Base-by-base conservation (phyloP, 139 green algal species). In the Trebouxia sp. region DNA sequence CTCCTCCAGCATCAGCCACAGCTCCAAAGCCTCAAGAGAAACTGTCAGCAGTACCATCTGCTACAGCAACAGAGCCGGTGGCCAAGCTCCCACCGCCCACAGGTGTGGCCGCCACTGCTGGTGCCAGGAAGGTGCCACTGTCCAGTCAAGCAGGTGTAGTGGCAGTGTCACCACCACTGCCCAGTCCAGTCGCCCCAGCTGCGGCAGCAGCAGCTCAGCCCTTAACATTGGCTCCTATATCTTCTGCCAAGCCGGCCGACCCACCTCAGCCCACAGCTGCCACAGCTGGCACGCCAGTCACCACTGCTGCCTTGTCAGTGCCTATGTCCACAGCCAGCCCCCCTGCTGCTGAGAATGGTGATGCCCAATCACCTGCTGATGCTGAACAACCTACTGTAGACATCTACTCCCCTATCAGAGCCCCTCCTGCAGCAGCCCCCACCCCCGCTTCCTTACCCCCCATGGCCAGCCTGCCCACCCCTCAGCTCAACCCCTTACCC, bases 401-500 rank as follows among this genome's bases (percentile, higher is more conserved):
- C 15, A 72, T 72, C 5, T 72, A 72, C 35, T 72, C 62, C 0
- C 62, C 62, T 43, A 72, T 72, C 35, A 72, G 62, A 26, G 42
- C 62, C 35, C 62, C 62, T 9, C 62, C 62, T 30, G 32, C 62
- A 24, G 15, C 62, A 24, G n/a, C 62, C 32, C 62, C 24, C 11
- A 9, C 32, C 11, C 0, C 3, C 11, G 15, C 62, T 35, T 72
- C 62, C 37, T 10, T 72, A n/a, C 62, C 62, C 35, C 11, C 35
- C 15, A 32, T 30, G 32, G 35, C 32, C n/a, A 43, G 12, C 12
- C 35, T 72, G 35, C 62, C 62, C 11, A 3, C 7, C 62, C 62
- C 62, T 45, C 62, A 45, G 62, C 62, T 72, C 62, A 72, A 72
- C 32, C 62, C 62, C 15, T 14, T 72, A 14, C 62, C 62, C 35